These are phyloP conservation scores for Neofusicoccum parvum DNA, from an alignment of 2,329 filamentous ascomycete species.

Conservation along the genomic window DNA sequence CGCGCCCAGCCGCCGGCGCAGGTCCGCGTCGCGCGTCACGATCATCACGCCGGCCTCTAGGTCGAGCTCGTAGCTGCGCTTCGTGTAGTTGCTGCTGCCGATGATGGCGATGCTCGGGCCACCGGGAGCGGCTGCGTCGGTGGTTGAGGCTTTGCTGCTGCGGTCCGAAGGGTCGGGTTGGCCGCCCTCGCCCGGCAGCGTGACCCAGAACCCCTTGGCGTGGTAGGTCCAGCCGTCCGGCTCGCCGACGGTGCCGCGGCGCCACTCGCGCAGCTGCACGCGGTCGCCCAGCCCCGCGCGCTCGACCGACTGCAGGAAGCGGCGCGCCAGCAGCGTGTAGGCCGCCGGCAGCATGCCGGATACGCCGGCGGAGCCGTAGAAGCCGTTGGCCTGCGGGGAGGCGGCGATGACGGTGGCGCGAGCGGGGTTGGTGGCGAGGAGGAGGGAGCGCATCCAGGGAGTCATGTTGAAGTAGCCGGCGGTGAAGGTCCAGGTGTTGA, in stretches of 20 bases:
- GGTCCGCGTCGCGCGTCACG: conserved; percentile 71
- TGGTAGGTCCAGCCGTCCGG: conserved; percentile 95
- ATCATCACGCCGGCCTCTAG: conserved; percentile 87
- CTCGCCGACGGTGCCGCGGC: conserved; percentile 75
- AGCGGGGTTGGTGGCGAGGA: conserved; percentile 71
- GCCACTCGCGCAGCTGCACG: conserved; percentile 85
- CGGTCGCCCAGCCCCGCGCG: conserved; percentile 56
- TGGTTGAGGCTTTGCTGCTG: conserved; percentile 35
- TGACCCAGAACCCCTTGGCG: conserved; percentile 93
- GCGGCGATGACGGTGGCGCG: conserved; percentile 87
- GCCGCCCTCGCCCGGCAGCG: conserved; percentile 55
- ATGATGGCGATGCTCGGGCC: conserved; percentile 79
- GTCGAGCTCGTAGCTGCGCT: conserved; percentile 88
- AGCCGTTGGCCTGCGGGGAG: conserved; percentile 91
- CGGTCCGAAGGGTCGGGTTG: neutral
- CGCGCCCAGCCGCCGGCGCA: conserved; percentile 73
- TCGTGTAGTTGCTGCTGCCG: conserved; percentile 94
- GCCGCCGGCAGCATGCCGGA: conserved; percentile 89
- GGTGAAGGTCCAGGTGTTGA: conserved; percentile 90
- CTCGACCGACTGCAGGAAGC: conserved; percentile 70
- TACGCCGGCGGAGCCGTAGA: conserved; percentile 84
- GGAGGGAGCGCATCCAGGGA: conserved; percentile 74
- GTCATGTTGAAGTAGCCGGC: conserved; percentile 99
- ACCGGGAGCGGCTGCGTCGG: conserved; percentile 36
- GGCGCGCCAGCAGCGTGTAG: conserved; percentile 83